Conservation (phyloP, 306 rosid genomes). For the Cicer cuneatum region DNA sequence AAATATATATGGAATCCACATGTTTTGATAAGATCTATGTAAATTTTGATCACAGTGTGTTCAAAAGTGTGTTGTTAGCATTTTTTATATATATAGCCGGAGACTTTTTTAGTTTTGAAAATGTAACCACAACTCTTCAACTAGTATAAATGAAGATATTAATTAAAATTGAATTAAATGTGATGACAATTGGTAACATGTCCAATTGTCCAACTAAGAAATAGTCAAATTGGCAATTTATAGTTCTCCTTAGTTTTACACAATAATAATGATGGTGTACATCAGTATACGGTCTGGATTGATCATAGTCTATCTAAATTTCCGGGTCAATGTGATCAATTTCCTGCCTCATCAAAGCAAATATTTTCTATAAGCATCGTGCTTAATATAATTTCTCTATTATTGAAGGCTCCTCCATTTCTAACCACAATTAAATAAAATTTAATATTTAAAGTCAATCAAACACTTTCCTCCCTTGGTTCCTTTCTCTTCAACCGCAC, state of each 20-base stretch:
- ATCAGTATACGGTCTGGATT: conserved; percentile 11
- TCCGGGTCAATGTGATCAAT: conserved; percentile 18
- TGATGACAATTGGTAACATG: conserved; percentile 16
- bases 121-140: neutral
- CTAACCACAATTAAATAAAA: conserved; percentile 13
- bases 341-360: conserved; percentile 7
- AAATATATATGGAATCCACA: too few species aligned
- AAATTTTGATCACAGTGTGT: too few species aligned
- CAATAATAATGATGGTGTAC: neutral
- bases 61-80: too few species aligned
- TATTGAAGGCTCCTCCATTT: conserved; percentile 11
- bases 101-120: neutral
- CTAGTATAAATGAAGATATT: neutral
- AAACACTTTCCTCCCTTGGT: neutral
- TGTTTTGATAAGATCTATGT: too few species aligned
- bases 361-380: neutral
- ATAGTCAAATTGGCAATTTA: conserved; percentile 6
- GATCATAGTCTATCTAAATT: neutral
- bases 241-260: neutral
- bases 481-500: neutral
- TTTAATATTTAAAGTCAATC: neutral
- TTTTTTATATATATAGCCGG: too few species aligned
- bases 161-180: neutral
- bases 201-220: neutral
- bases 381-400: neutral